Conservation (phyloP, 495 filamentous ascomycete species). For the Cudoniella acicularis region DNA sequence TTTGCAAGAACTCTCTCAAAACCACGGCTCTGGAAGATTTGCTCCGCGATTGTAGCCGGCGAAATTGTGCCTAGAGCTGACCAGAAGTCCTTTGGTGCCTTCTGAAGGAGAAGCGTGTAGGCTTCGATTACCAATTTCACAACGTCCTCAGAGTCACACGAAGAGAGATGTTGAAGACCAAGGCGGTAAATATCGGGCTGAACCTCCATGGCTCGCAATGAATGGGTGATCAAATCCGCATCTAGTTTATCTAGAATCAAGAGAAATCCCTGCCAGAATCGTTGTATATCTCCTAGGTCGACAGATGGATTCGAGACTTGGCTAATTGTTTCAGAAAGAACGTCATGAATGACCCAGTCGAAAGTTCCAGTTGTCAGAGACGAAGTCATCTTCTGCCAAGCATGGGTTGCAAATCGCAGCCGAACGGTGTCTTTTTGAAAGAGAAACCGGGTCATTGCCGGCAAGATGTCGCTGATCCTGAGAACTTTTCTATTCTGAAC, state of each 20-base stretch:
- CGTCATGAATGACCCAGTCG: constrained; percentile 74
- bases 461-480: constrained; percentile 65
- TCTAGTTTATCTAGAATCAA: constrained; percentile 67
- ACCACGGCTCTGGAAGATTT: constrained; percentile 68
- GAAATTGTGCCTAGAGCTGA: constrained; percentile 76
- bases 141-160: constrained; percentile 52
- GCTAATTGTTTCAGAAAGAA: constrained; percentile 45
- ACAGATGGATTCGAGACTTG: constrained; percentile 41
- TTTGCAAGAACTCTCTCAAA: constrained; percentile 57
- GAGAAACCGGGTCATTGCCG: constrained; percentile 75
- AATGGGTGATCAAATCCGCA: constrained; percentile 71
- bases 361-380: constrained; percentile 65
- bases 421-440: constrained; percentile 62
- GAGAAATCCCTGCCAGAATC: constrained; percentile 72
- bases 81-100: constrained; percentile 78
- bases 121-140: constrained; percentile 61
- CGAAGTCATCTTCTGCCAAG: constrained; percentile 58
- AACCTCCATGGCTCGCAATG: constrained; percentile 71
- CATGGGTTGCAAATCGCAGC: constrained; percentile 61
- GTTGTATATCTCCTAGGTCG: constrained; percentile 37
- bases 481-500: constrained; percentile 70
- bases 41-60: constrained; percentile 67
- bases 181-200: constrained; percentile 66
- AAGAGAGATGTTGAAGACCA: constrained; percentile 68
- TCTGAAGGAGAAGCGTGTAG: constrained; percentile 63